phyloP scores from a whole-genome alignment of 768 basidiomycete genomes.

The Tulasnella sp. region DNA sequence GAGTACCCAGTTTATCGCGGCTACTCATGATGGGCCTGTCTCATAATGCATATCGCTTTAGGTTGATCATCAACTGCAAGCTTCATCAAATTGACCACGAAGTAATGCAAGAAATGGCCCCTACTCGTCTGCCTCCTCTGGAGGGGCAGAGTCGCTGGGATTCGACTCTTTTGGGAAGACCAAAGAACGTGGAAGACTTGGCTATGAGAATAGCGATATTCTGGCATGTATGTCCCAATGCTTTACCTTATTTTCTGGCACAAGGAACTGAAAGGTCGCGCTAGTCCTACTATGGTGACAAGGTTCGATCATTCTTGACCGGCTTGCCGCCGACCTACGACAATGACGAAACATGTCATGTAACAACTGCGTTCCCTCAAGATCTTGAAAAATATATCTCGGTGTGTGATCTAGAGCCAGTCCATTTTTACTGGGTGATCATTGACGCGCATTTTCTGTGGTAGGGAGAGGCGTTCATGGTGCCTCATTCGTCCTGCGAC shows the following conservation, averaged over 20 bases:
- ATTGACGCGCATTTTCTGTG: neutral
- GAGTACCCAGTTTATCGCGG: neutral
- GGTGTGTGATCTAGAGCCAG: neutral
- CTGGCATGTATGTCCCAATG: neutral
- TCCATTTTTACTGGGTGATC: neutral
- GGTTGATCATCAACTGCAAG: constrained; percentile 10
- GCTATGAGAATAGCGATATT: constrained; percentile 10
- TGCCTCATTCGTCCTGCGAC: neutral
- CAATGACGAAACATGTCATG: neutral
- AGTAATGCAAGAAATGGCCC: constrained; percentile 2
- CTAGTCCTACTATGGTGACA: constrained; percentile 7
- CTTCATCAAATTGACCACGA: constrained; percentile 7
- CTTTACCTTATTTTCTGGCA: neutral
- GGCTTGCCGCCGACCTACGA: neutral
- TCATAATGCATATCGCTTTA: neutral
- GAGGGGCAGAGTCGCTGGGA: neutral
- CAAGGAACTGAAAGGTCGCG: neutral
- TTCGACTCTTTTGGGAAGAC: neutral
- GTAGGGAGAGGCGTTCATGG: neutral
- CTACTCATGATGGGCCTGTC: neutral
- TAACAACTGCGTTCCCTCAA: constrained; percentile 16
- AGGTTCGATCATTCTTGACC: neutral
- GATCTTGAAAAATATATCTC: constrained; percentile 18
- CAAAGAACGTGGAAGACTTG: neutral
- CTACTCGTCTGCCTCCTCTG: neutral